Base-by-base conservation (phyloP, 345 rosid genomes). In the Gossypium thurberi region DNA sequence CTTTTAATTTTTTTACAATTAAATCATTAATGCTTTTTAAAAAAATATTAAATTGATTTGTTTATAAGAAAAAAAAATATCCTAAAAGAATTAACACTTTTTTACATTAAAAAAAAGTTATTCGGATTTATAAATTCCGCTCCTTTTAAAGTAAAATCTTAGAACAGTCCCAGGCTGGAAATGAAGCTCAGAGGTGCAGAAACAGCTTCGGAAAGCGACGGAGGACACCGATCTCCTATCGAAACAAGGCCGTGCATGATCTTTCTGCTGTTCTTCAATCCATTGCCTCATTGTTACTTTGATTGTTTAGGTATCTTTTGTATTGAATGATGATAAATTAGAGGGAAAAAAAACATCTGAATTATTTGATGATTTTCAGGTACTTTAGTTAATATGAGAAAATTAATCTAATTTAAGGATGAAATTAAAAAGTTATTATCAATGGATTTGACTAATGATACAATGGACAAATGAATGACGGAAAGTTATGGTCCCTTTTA, bases 261-360 rank as follows among this genome's bases (percentile, higher is more conserved):
- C 59, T 80, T 6, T 77, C 82, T 44, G 70, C 42, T 52, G 79
- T 87, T 52, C 64, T 84, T 25, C 17, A 73, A 65, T 79, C 91
- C 18, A 78, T 87, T 76, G 64, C 80, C 57, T 37, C 74, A 62
- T 62, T 71, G 23, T 77, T 80, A 26, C 81, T 82, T 46, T 80
- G 53, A n/a, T 65, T 53, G 62, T 11, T 25, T 59, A 25, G 40
- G 25, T 25, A 33, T 57, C 33, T 23, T 57, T 57, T 1, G 40
- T 4, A 13, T 59, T 2, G 17, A 15, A 13, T 61, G 13, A 33
- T 62, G 12, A 15, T 62, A 11, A 61, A 17, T 33, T 33, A 33
- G 7, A 28, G 7, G 8, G 8, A 28, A 61, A 3, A 6, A 0
- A 44, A 1, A 13, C 0, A 12, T 26, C 10, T 25, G 42, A 26